Evolutionary conservation across 2,329 filamentous ascomycete species (phyloP).

Genomic region (Lecanicillium sp.): DNA sequence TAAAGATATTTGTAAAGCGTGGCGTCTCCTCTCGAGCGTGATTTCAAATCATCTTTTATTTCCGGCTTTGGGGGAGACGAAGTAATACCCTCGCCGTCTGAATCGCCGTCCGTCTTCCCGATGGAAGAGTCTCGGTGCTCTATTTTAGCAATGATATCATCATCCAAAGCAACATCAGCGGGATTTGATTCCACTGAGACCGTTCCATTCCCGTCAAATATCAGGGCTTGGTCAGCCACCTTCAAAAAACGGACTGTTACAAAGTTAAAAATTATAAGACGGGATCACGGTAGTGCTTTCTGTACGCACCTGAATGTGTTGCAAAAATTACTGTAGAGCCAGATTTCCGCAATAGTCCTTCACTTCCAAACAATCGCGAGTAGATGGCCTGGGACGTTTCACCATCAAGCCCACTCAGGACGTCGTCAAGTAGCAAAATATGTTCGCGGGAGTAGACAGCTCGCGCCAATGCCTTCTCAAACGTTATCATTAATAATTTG

Average conservation of each 20-base stretch:
- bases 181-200: conserved; percentile 1
- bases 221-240: conserved; percentile 11
- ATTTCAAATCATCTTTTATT: no score
- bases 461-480: conserved; percentile 11
- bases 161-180: no score
- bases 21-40: no score
- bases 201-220: conserved; percentile 1
- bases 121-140: no score
- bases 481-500: conserved; percentile 11
- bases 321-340: conserved; percentile 5
- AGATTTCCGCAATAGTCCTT: conserved; percentile 14
- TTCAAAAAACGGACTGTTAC: conserved; percentile 16
- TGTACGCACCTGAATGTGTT: not conserved
- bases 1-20: no score
- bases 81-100: no score
- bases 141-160: no score
- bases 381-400: conserved; percentile 29
- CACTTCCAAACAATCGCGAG: conserved; percentile 20
- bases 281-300: no score
- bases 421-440: conserved; percentile 20
- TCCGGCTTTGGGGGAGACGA: no score
- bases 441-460: conserved; percentile 10
- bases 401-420: conserved; percentile 23
- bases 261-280: no score
- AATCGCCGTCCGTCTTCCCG: no score